Conservation (phyloP, 2,329 filamentous ascomycete genomes). For the Fusarium torreyae region DNA sequence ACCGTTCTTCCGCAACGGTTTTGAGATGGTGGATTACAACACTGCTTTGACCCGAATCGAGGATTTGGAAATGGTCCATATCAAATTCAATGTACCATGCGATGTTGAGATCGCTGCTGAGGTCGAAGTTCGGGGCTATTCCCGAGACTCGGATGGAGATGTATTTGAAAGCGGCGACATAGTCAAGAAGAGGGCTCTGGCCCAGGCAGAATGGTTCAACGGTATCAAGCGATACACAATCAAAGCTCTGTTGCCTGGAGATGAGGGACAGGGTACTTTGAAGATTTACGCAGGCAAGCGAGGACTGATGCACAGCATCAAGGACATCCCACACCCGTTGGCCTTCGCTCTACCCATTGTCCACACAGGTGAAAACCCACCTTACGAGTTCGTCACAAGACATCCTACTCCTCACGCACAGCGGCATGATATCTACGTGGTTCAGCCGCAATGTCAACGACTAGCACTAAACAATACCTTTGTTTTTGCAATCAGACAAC, state of each 20-base stretch:
- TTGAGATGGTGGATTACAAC: constrained; percentile 91
- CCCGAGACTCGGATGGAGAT: constrained; percentile 89
- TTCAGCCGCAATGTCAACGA: constrained; percentile 91
- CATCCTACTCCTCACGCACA: constrained; percentile 99
- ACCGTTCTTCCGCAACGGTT: constrained; percentile 85
- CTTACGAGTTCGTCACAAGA: constrained; percentile 91
- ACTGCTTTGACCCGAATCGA: constrained; percentile 89
- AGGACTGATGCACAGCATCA: constrained; percentile 97
- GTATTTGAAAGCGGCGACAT: constrained; percentile 92
- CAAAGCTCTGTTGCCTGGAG: constrained; percentile 91
- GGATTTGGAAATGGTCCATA: constrained; percentile 91
- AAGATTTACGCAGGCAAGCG: constrained; percentile 96
- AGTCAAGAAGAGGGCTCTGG: constrained; percentile 86
- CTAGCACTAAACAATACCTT: constrained; percentile 97
- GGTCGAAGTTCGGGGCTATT: constrained; percentile 86
- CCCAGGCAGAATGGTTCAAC: constrained; percentile 91
- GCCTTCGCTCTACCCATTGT: constrained; percentile 91
- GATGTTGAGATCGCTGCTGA: constrained; percentile 95
- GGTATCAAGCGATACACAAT: constrained; percentile 93
- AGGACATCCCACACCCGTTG: constrained; percentile 93
- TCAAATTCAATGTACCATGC: constrained; percentile 88
- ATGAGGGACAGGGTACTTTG: constrained; percentile 88
- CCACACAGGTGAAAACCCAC: constrained; percentile 92
- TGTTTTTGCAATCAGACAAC: constrained; percentile 95
- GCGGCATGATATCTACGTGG: constrained; percentile 95